Evolutionary conservation across 176 grass and related monocot species (phyloP).

Genomic region (Aechmea fasciata): DNA sequence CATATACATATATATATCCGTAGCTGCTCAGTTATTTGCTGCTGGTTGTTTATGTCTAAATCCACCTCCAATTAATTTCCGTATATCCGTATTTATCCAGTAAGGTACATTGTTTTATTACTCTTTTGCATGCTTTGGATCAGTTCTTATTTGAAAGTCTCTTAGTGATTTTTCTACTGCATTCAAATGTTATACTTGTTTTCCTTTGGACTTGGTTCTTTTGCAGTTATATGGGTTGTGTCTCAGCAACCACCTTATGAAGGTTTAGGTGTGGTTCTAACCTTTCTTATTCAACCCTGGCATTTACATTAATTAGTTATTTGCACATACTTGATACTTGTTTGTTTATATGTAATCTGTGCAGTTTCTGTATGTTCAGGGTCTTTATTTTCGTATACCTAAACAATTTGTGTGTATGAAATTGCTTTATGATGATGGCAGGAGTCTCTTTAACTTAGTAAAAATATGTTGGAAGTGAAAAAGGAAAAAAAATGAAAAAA

Average conservation of each 20-base stretch:
- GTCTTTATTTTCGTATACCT: no score
- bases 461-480: no score
- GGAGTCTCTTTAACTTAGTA: no score
- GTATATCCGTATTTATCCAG: no score
- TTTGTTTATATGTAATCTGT: neutral
- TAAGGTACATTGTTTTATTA: no score
- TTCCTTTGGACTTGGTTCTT: constrained; percentile 20
- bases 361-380: neutral
- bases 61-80: no score
- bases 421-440: no score
- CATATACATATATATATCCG: no score
- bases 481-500: no score
- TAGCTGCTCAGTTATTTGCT: no score
- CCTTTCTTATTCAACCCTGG: neutral
- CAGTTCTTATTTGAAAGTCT: neutral
- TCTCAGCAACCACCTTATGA: constrained; percentile 77
- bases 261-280: constrained; percentile 41
- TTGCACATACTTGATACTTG: neutral
- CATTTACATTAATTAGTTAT: neutral
- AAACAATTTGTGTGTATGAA: no score
- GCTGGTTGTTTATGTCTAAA: no score
- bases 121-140: neutral
- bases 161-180: constrained; percentile 7
- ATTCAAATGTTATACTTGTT: constrained; percentile 13
- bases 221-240: constrained; percentile 83